Evolutionary conservation across 768 basidiomycete species (phyloP).

Genomic region (Auriculariales sp.): DNA sequence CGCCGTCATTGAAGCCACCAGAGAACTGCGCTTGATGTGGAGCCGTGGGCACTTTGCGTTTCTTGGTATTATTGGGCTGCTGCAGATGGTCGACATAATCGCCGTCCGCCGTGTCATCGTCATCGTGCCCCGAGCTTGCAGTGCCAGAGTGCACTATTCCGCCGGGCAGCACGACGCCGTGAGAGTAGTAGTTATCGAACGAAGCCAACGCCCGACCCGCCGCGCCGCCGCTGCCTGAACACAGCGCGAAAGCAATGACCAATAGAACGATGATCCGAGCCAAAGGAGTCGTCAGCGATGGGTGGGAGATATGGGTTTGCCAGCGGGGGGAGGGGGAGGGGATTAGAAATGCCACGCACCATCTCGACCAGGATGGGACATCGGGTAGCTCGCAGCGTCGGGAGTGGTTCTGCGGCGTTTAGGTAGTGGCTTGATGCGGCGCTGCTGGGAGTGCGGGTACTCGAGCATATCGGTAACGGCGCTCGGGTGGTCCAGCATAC

Average conservation of each 20-base stretch:
- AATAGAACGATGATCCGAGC: no score
- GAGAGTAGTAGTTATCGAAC: background rate
- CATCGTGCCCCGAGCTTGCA: slow-evolving; percentile 16
- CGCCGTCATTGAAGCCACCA: no score
- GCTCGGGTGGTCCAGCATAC: no score
- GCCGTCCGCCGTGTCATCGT: slow-evolving; percentile 40
- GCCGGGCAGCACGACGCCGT: background rate
- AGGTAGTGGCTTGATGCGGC: slow-evolving; percentile 60
- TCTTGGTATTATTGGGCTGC: slow-evolving; percentile 77
- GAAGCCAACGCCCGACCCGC: slow-evolving; percentile 3
- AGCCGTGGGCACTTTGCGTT: slow-evolving; percentile 62
- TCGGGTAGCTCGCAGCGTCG: no score
- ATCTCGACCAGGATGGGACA: no score
- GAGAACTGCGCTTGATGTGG: slow-evolving; percentile 21
- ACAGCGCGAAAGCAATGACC: no score
- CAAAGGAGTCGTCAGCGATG: no score
- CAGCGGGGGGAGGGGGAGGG: no score
- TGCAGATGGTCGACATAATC: slow-evolving; percentile 57
- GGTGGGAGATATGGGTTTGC: no score
- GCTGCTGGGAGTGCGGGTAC: slow-evolving; percentile 46
- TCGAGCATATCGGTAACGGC: no score
- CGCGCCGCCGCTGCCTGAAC: no score
- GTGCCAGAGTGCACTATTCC: slow-evolving; percentile 1
- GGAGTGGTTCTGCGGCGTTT: slow-evolving; percentile 54
- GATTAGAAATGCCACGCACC: no score